These are phyloP conservation scores for Rutstroemia sp. DNA, from an alignment of 2,329 filamentous ascomycete genomes.

Conservation along the genomic window DNA sequence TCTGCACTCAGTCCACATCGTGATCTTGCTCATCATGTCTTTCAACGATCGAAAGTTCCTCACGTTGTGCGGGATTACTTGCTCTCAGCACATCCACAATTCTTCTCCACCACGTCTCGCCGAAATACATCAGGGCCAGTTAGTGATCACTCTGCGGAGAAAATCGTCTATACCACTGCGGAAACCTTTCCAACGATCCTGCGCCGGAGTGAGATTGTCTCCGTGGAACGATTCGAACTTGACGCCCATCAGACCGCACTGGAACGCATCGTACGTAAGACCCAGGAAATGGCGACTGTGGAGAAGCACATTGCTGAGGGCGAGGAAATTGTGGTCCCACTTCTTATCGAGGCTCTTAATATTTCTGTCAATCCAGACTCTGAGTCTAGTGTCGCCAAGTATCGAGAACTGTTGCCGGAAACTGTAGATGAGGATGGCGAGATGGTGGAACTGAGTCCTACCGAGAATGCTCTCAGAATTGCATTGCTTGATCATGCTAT, in stretches of 20 bases:
- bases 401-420: slow-evolving; percentile 64
- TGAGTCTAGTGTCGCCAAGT: slow-evolving; percentile 70
- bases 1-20: slow-evolving; percentile 75
- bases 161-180: slow-evolving; percentile 73
- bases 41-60: slow-evolving; percentile 78
- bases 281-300: slow-evolving; percentile 69
- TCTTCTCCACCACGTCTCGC: slow-evolving; percentile 70
- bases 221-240: slow-evolving; percentile 53
- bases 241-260: slow-evolving; percentile 79
- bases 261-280: slow-evolving; percentile 85
- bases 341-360: slow-evolving; percentile 68
- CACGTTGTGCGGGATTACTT: slow-evolving; percentile 82
- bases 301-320: slow-evolving; percentile 69
- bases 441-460: slow-evolving; percentile 43
- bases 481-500: slow-evolving; percentile 85
- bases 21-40: slow-evolving; percentile 74
- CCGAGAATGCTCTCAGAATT: slow-evolving; percentile 75
- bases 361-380: slow-evolving; percentile 68
- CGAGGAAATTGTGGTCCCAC: slow-evolving; percentile 60
- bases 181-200: slow-evolving; percentile 90
- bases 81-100: slow-evolving; percentile 66
- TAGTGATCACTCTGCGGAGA: slow-evolving; percentile 71
- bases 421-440: slow-evolving; percentile 36
- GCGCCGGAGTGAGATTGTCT: slow-evolving; percentile 75
- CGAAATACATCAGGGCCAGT: slow-evolving; percentile 63